Evolutionary conservation across 352 stramenopile species (phyloP).

Genomic region (Salisapilia sapeloensis): DNA sequence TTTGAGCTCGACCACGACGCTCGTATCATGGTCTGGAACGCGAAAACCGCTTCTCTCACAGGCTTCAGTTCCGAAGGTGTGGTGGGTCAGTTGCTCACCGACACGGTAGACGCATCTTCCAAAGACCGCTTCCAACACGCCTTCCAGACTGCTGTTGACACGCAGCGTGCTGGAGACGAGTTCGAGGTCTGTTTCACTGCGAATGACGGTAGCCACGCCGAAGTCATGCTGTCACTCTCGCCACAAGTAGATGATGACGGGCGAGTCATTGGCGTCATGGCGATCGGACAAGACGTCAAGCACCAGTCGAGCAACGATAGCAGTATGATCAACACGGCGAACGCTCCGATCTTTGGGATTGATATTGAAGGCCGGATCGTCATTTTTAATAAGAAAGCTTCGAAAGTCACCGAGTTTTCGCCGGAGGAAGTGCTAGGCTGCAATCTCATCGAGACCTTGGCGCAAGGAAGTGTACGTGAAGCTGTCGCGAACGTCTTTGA

Average conservation of each 20-base stretch:
- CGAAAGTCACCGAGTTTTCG: slow-evolving; percentile 76
- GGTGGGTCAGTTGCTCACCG: slow-evolving; percentile 18
- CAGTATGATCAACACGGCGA: slow-evolving; percentile 53
- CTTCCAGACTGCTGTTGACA: slow-evolving; percentile 20
- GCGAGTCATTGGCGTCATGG: slow-evolving; percentile 18
- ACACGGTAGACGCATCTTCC: slow-evolving; percentile 29
- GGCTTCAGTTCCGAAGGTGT: slow-evolving; percentile 30
- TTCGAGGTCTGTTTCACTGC: slow-evolving; percentile 38
- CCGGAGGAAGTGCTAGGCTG: slow-evolving; percentile 77
- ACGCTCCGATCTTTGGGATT: slow-evolving; percentile 65
- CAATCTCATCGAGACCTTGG: slow-evolving; percentile 62
- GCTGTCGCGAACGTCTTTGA: slow-evolving; percentile 52
- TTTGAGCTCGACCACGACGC: slow-evolving; percentile 59
- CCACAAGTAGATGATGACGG: slow-evolving; percentile 20
- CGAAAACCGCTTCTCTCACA: slow-evolving; percentile 37
- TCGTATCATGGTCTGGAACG: slow-evolving; percentile 48
- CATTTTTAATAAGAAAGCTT: slow-evolving; percentile 86
- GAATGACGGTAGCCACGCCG: slow-evolving; percentile 19
- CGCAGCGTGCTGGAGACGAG: slow-evolving; percentile 21
- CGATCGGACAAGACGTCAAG: slow-evolving; percentile 43
- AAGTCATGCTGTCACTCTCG: slow-evolving; percentile 36
- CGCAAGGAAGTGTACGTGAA: slow-evolving; percentile 47
- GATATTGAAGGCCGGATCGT: slow-evolving; percentile 34
- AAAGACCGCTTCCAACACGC: slow-evolving; percentile 19
- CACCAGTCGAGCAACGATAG: too few relatives aligned